These are phyloP conservation scores for Saksenaea oblongispora DNA, from an alignment of 371 early-diverging fungal genomes.

Conservation along the genomic window DNA sequence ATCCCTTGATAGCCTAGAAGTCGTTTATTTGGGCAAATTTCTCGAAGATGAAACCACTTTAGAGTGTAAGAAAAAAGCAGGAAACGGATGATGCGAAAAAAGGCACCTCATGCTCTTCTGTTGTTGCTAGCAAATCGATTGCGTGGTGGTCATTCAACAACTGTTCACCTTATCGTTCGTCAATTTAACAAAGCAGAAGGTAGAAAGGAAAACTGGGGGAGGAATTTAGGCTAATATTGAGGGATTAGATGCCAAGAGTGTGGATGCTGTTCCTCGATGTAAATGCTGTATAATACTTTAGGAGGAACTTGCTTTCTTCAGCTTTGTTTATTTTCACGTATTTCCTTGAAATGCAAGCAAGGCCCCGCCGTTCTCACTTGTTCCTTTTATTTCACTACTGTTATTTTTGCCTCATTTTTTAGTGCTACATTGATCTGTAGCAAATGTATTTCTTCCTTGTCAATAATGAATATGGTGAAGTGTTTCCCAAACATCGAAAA, in stretches of 20 bases:
- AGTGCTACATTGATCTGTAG: neutral
- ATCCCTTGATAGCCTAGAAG: slow-evolving; percentile 19
- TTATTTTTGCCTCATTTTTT: neutral
- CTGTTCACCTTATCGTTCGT: slow-evolving; percentile 20
- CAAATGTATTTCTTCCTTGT: neutral
- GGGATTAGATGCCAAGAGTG: slow-evolving; percentile 12
- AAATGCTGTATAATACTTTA: slow-evolving; percentile 26
- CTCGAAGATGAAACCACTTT: slow-evolving; percentile 25
- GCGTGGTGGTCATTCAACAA: slow-evolving; percentile 16
- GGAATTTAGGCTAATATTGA: neutral
- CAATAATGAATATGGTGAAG: neutral
- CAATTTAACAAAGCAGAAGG: slow-evolving; percentile 14
- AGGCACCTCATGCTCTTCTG: too few species aligned
- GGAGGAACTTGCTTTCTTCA: neutral
- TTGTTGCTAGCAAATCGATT: slow-evolving; percentile 13
- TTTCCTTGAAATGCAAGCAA: neutral
- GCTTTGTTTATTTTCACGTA: neutral
- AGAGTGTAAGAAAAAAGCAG: slow-evolving; percentile 15
- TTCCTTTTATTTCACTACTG: neutral
- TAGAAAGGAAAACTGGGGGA: neutral
- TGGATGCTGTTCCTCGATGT: slow-evolving; percentile 18
- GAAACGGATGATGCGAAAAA: neutral
- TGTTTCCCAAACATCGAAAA: neutral
- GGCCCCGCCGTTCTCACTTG: neutral
- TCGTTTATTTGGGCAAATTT: slow-evolving; percentile 35